Percentiles rank a stretch among this genome's conserved stretches.
Evolutionary conservation across 805 yeast genomes (phyloP).

Genomic region (Pichia deserticola): DNA sequence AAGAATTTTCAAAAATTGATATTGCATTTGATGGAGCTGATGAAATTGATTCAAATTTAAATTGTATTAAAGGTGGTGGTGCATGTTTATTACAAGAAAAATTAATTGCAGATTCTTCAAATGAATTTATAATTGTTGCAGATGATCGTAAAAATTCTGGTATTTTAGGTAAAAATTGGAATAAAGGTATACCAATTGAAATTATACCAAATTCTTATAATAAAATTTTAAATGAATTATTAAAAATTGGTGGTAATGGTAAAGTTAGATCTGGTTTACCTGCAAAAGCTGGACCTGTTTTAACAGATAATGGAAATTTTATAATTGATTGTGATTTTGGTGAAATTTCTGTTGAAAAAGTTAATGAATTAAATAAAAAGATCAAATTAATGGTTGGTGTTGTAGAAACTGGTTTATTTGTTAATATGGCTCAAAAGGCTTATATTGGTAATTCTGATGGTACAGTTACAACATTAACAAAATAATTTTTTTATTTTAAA

Average conservation of each 20-base stretch:
- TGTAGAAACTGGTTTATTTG: slow-evolving; percentile 91
- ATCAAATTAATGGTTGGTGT: slow-evolving; percentile 83
- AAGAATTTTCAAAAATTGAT: slow-evolving; percentile 75
- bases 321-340: slow-evolving; percentile 93
- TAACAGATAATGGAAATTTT: slow-evolving; percentile 93
- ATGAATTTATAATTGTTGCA: slow-evolving; percentile 79
- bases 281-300: slow-evolving; percentile 94
- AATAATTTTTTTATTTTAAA: too few relatives aligned
- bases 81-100: slow-evolving; percentile 97
- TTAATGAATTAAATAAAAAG: slow-evolving; percentile 46
- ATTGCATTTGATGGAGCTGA: slow-evolving; percentile 98
- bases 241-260: slow-evolving; percentile 57
- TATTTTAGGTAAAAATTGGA: slow-evolving; percentile 73
- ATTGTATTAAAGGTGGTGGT: slow-evolving; percentile 97
- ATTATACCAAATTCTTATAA: slow-evolving; percentile 85
- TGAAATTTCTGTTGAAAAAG: slow-evolving; percentile 44
- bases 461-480: slow-evolving; percentile 22
- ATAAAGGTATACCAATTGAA: slow-evolving; percentile 90
- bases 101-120: slow-evolving; percentile 76
- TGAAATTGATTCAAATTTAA: slow-evolving; percentile 76
- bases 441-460: slow-evolving; percentile 90
- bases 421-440: slow-evolving; percentile 64
- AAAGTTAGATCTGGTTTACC: slow-evolving; percentile 75
- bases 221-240: slow-evolving; percentile 61
- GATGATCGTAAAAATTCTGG: slow-evolving; percentile 81